Evolutionary conservation across 1,284 basidiomycete genomes (phyloP).

Genomic region (Ustilago bromivora): DNA sequence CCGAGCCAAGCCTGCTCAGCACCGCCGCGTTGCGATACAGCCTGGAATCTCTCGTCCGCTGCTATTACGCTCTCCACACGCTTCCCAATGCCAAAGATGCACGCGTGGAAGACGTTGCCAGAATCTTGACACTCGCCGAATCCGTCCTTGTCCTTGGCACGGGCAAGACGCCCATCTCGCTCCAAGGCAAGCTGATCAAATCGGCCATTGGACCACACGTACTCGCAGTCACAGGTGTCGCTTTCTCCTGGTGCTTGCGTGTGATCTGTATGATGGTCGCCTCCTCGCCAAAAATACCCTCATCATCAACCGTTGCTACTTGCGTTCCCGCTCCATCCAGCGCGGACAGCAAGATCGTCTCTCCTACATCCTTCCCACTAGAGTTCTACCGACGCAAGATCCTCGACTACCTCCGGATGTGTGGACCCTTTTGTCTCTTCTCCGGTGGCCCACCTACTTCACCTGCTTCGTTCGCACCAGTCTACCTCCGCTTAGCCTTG

Average conservation of each 20-base stretch:
- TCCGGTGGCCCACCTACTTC: slow-evolving; percentile 25
- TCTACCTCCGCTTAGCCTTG: slow-evolving; percentile 39
- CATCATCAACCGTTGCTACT: background rate
- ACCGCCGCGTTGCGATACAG: slow-evolving; percentile 40
- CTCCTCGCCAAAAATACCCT: background rate
- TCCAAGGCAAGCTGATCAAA: slow-evolving; percentile 42
- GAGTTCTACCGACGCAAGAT: slow-evolving; percentile 50
- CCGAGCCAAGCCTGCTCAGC: slow-evolving; percentile 10
- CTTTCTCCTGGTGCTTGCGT: slow-evolving; percentile 39
- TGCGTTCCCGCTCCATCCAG: no score
- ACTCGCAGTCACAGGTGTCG: slow-evolving; percentile 32
- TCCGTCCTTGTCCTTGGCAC: slow-evolving; percentile 41
- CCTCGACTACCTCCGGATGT: slow-evolving; percentile 47
- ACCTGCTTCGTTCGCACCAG: slow-evolving; percentile 23
- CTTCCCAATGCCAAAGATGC: slow-evolving; percentile 38
- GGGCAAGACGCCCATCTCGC: slow-evolving; percentile 41
- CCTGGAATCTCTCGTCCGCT: slow-evolving; percentile 30
- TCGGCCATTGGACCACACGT: slow-evolving; percentile 46
- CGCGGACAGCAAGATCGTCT: background rate
- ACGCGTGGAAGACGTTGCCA: slow-evolving; percentile 27
- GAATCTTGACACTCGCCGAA: slow-evolving; percentile 39
- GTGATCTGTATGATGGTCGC: slow-evolving; percentile 36
- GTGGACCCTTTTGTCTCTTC: slow-evolving; percentile 41
- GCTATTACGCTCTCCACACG: slow-evolving; percentile 45
- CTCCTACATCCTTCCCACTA: slow-evolving; percentile 19